A percentile compares a stretch with the other conserved stretches of the same genome.
Evolutionary conservation across 2,329 filamentous ascomycete species (phyloP).

Genomic region (Fusarium coffeatum): DNA sequence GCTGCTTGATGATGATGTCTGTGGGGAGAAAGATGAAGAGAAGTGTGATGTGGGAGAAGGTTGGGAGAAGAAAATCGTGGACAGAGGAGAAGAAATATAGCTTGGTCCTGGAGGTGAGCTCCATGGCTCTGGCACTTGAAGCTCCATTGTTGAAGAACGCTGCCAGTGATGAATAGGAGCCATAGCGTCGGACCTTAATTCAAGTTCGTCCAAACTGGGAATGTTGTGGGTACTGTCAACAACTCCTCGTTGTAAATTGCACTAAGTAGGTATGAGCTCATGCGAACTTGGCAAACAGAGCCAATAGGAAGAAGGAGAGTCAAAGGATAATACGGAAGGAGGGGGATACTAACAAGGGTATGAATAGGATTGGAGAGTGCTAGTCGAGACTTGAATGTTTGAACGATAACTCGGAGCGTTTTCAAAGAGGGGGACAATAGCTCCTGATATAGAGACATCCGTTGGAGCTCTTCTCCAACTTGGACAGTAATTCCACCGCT

Average conservation of each 20-base stretch:
- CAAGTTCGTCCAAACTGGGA: not conserved
- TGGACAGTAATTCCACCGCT: not conserved
- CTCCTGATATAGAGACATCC: constrained; percentile 22
- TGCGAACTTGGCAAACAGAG: not conserved
- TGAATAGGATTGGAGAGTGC: not conserved
- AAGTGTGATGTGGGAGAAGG: not conserved
- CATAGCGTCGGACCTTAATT: not conserved
- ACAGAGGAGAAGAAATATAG: constrained; percentile 4
- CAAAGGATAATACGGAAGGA: not conserved
- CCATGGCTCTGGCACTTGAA: not conserved
- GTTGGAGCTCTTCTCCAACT: not conserved
- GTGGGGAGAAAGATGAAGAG: not conserved
- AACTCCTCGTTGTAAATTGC: not conserved
- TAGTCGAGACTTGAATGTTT: constrained; percentile 1
- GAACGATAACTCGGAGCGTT: not conserved
- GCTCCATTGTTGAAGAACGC: constrained; percentile 4
- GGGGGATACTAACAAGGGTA: not conserved
- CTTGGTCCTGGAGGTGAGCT: not conserved
- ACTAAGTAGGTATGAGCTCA: not conserved
- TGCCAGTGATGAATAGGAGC: not conserved
- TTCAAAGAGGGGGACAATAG: not conserved
- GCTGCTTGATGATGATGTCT: not conserved
- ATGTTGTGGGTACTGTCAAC: not conserved
- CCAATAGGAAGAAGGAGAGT: not conserved
- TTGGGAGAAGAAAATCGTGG: not conserved